Base-by-base conservation (phyloP, 208 protist species). In the Crithidia brevicula region DNA sequence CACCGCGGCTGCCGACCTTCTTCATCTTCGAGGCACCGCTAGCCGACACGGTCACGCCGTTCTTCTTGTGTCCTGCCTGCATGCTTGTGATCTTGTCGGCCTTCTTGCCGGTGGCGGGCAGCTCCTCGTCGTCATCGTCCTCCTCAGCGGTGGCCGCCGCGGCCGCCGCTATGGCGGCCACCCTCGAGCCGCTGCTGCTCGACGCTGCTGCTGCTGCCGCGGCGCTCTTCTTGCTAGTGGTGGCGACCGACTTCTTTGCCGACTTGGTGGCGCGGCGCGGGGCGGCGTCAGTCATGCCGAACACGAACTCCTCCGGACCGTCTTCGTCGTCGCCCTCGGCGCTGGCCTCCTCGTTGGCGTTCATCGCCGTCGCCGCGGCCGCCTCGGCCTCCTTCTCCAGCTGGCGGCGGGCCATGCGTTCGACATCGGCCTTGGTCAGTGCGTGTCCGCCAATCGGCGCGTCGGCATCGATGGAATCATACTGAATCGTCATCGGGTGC, bases 301-400 rank as follows among this genome's bases (percentile, higher is more conserved):
- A 82, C 11, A 88, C 71, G 59, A 82, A 94, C 70, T 94, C 89
- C 70, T 92, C 86, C 25, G 85, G 82, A 1, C 38, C 83, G 43
- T 89, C 79, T 13, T 67, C 63, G 36, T 67, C 59, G 4, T 72
- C 27, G 27, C 22, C 30, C 50, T 49, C 0, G 65, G n/a, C 50
- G 61, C 60, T n/a, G 60, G 13, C 53, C 10, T 78, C 60, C 13
- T 63, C 42, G 46, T 50, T 7, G 42, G 13, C 23, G 38, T 50
- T 79, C 67, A 27, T 64, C 60, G 36, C 67, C n/a, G 42, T 16
- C 20, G 4, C 30, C 20, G 47, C 46, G 1, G 31, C 61, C n/a
- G n/a, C 38, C 43, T 40, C 31, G 0, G 43, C 45, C 42, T 38
- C 61, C 54, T 46, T 8, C 59, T 58, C 42, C 40, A 22, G 13